Percentiles rank a stretch among this genome's conserved stretches.
Conservation (phyloP, 495 filamentous ascomycete species). For the Zalerion maritima region DNA sequence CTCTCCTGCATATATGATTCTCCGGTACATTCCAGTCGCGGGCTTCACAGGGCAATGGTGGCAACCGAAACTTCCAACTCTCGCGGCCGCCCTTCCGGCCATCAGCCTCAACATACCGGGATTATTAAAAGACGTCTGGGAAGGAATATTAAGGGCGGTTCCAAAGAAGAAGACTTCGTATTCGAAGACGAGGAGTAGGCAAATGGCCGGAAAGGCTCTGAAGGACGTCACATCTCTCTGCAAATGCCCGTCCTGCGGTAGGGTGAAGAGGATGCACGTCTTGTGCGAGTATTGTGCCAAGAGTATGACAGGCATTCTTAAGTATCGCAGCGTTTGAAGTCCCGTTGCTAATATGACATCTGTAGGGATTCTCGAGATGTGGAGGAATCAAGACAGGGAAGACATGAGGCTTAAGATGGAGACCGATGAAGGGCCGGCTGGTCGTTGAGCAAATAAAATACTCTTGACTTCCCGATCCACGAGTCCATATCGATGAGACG, state of each 20-base stretch:
- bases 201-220: slow-evolving; percentile 85
- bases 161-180: slow-evolving; percentile 99
- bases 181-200: slow-evolving; percentile 83
- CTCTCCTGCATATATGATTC: slow-evolving; percentile 19
- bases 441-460: too few relatives aligned
- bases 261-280: slow-evolving; percentile 72
- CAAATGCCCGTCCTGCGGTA: slow-evolving; percentile 77
- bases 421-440: too few relatives aligned
- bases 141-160: slow-evolving; percentile 78
- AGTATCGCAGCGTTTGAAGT: too few relatives aligned
- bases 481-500: too few relatives aligned
- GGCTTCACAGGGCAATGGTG: slow-evolving; percentile 25
- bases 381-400: too few relatives aligned
- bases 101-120: slow-evolving; percentile 38
- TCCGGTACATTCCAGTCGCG: slow-evolving; percentile 22
- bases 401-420: too few relatives aligned
- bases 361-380: too few relatives aligned
- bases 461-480: too few relatives aligned
- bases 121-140: slow-evolving; percentile 69
- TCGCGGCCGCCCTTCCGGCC: slow-evolving; percentile 36
- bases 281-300: slow-evolving; percentile 74
- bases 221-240: slow-evolving; percentile 78
- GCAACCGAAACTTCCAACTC: slow-evolving; percentile 29
- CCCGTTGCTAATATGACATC: too few relatives aligned
- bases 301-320: too few relatives aligned